phyloP scores from a whole-genome alignment of 306 rosid species.

The Carpinus fangiana region DNA sequence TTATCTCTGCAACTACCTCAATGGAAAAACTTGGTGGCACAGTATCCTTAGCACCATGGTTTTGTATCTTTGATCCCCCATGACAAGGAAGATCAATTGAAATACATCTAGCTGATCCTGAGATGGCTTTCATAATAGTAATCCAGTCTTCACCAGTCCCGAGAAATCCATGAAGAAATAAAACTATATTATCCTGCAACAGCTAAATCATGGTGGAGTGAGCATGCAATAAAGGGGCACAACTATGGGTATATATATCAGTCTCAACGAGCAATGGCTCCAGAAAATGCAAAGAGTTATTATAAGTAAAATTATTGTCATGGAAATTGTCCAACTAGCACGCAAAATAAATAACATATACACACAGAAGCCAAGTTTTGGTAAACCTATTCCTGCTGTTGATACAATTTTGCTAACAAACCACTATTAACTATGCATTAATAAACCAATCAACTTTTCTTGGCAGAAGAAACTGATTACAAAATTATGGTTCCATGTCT shows the following conservation, averaged over 20 bases:
- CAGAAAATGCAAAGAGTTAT: neutral
- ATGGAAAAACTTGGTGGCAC: constrained; percentile 48
- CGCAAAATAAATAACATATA: neutral
- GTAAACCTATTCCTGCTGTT: neutral
- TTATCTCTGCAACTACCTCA: constrained; percentile 58
- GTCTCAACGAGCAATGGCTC: neutral
- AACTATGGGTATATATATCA: neutral
- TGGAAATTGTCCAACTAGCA: neutral
- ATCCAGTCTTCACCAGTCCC: constrained; percentile 94
- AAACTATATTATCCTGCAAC: constrained; percentile 67
- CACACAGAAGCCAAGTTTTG: neutral
- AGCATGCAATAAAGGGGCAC: constrained; percentile 29
- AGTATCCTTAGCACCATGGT: constrained; percentile 28
- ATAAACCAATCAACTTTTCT: neutral
- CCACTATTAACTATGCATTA: neutral
- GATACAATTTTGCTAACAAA: neutral
- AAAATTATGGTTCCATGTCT: neutral
- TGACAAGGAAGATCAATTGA: constrained; percentile 94
- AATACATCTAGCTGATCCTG: constrained; percentile 82
- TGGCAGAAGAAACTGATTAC: neutral
- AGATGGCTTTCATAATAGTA: constrained; percentile 70
- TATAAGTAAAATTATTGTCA: neutral
- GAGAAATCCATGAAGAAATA: constrained; percentile 95
- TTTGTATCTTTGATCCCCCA: constrained; percentile 58
- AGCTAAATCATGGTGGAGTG: constrained; percentile 32